phyloP scores from a whole-genome alignment of 768 basidiomycete genomes.

The Trichaptum fuscoviolaceum region DNA sequence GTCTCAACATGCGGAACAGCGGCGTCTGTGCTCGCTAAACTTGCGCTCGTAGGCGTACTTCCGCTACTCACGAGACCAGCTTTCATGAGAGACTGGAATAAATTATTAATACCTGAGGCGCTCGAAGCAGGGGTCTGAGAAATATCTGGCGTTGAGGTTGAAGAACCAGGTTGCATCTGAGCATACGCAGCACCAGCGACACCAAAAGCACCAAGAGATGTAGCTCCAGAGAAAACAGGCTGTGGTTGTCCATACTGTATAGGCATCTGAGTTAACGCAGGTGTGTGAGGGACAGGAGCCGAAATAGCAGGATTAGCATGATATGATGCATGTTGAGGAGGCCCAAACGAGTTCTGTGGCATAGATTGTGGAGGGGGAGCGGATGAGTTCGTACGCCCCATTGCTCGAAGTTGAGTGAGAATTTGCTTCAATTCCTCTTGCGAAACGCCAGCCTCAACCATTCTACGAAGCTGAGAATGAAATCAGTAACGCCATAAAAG shows the following conservation, averaged over 20 bases:
- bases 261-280: neutral
- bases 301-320: slow-evolving; percentile 3
- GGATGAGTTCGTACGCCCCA: slow-evolving; percentile 39
- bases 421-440: slow-evolving; percentile 78
- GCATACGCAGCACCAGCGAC: neutral
- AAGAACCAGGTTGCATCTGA: slow-evolving; percentile 6
- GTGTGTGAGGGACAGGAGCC: slow-evolving; percentile 2
- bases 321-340: neutral
- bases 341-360: slow-evolving; percentile 8
- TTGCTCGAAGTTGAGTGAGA: slow-evolving; percentile 57
- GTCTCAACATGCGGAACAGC: neutral
- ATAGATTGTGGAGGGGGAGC: slow-evolving; percentile 32
- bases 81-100: slow-evolving; percentile 66
- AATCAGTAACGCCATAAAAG: slow-evolving; percentile 11
- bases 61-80: slow-evolving; percentile 69
- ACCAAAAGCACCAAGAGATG: neutral
- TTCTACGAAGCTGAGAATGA: slow-evolving; percentile 49
- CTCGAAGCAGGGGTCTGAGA: slow-evolving; percentile 10
- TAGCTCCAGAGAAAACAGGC: slow-evolving; percentile 5
- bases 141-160: slow-evolving; percentile 8
- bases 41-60: slow-evolving; percentile 46
- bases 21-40: slow-evolving; percentile 23
- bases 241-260: neutral
- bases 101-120: slow-evolving; percentile 41
- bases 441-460: slow-evolving; percentile 77